phyloP scores from a whole-genome alignment of 192 early-diverging fungal genomes.

The Obelidium mucronatum region DNA sequence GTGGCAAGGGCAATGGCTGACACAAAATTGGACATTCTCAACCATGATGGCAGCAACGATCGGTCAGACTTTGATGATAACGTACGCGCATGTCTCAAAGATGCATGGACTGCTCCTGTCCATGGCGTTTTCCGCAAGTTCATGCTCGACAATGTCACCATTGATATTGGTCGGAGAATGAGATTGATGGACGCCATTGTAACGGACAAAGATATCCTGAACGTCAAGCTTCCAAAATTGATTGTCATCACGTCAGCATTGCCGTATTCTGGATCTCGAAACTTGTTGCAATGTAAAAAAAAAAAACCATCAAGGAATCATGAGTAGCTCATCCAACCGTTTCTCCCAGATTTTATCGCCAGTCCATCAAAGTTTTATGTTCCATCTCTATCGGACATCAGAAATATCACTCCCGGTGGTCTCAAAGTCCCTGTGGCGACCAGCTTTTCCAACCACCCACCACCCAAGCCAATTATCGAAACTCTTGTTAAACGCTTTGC shows the following conservation, averaged over 20 bases:
- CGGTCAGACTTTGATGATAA: slow-evolving; percentile 5
- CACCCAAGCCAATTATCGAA: too few relatives aligned
- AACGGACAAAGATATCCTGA: background rate
- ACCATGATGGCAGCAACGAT: background rate
- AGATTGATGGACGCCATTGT: background rate
- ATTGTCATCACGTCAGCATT: background rate
- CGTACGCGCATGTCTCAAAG: slow-evolving; percentile 2
- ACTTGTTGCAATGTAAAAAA: background rate
- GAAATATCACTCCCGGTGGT: background rate
- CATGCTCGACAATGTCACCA: background rate
- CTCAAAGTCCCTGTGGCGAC: too few relatives aligned
- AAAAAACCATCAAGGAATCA: background rate
- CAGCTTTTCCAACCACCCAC: too few relatives aligned
- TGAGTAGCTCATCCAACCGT: background rate
- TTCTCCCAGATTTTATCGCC: background rate
- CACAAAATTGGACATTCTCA: slow-evolving; percentile 13
- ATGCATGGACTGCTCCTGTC: slow-evolving; percentile 3
- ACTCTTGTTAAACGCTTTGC: slow-evolving; percentile 8
- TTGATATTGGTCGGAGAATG: slow-evolving; percentile 3
- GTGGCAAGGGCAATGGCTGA: slow-evolving; percentile 24
- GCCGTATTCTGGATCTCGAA: slow-evolving; percentile 1
- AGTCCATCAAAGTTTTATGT: background rate
- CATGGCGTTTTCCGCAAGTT: slow-evolving; percentile 23
- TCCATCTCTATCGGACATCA: slow-evolving; percentile 14
- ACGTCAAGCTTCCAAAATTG: background rate